These are phyloP conservation scores for Calocybe cyanea DNA, from an alignment of 768 basidiomycete genomes.

Conservation along the genomic window DNA sequence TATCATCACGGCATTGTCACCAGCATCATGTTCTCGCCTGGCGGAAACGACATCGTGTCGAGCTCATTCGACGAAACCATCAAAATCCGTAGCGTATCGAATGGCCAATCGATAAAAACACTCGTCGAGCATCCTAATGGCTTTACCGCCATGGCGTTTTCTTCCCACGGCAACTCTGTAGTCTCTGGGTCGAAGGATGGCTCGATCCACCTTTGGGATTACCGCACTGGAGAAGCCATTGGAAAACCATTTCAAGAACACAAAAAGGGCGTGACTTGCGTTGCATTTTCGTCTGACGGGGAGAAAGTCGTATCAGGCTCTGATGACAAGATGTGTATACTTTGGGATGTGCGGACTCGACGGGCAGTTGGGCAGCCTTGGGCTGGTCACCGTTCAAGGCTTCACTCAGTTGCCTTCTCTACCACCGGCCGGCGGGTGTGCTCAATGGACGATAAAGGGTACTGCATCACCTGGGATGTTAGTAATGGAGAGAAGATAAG, in stretches of 20 bases:
- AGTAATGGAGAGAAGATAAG: neutral
- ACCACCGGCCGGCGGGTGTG: slow-evolving; percentile 7
- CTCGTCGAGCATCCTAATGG: too few species aligned
- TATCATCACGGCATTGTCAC: too few species aligned
- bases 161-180: neutral
- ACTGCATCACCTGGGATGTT: slow-evolving; percentile 1
- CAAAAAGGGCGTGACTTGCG: neutral
- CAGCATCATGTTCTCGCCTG: too few species aligned
- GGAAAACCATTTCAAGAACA: neutral
- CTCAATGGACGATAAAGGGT: neutral
- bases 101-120: too few species aligned
- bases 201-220: neutral
- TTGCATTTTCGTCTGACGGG: neutral
- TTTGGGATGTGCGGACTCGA: slow-evolving; percentile 17
- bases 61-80: too few species aligned
- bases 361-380: slow-evolving; percentile 1
- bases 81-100: too few species aligned
- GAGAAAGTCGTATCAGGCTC: neutral
- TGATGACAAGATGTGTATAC: slow-evolving; percentile 6
- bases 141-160: neutral
- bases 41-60: too few species aligned
- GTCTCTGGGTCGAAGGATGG: neutral
- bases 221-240: neutral
- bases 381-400: neutral
- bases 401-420: slow-evolving; percentile 11